Evolutionary conservation across 352 stramenopile species (phyloP), one percentile per base, ranked within the genome.

Genomic region (Phytophthora pisi): DNA sequence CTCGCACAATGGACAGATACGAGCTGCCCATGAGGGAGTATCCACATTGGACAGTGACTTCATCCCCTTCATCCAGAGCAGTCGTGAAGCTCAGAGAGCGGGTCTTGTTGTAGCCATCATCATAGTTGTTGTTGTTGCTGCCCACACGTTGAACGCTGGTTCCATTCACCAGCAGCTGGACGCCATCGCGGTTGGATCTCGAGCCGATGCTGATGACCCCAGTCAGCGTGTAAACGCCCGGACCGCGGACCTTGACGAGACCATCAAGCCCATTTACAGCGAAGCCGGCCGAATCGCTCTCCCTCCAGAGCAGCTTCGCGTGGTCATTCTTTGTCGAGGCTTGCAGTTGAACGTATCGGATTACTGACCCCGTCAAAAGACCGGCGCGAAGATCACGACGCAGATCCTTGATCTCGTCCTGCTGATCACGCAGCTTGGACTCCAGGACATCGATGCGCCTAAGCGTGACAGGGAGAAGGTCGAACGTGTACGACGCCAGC

Each of bases 371-470:
- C n/a, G n/a, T n/a, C n/a, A n/a, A n/a, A n/a, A n/a, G n/a, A n/a
- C n/a, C n/a, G n/a, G n/a, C n/a, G n/a, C n/a, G n/a, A 15, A 51
- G 3, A 13, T 46, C 15, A 16, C 40, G 13, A 4, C 40, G 40
- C 4, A 46, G 40, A 2, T 23, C 9, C 16, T 20, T 16, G 2
- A 64, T 1, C 34, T 57, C 57, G 10, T 57, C 46, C 20, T 64
- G 57, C 36, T 56, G 43, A 24, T 64, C 57, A 16, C 24, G n/a
- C 20, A 64, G 2, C 47, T 53, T 56, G 16, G 57, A 56, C 20
- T 64, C 57, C 47, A 64, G 20, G 3, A 57, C 13, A 30, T 64
- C 57, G 11, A 64, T 64, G n/a, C 57, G n/a, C 20, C 23, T 23
- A n/a, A 64, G 31, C 11, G 47, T 23, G 10, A 57, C 34, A 9